Base-by-base conservation (phyloP, 179 eudicot species). In the Patellifolia procumbens region DNA sequence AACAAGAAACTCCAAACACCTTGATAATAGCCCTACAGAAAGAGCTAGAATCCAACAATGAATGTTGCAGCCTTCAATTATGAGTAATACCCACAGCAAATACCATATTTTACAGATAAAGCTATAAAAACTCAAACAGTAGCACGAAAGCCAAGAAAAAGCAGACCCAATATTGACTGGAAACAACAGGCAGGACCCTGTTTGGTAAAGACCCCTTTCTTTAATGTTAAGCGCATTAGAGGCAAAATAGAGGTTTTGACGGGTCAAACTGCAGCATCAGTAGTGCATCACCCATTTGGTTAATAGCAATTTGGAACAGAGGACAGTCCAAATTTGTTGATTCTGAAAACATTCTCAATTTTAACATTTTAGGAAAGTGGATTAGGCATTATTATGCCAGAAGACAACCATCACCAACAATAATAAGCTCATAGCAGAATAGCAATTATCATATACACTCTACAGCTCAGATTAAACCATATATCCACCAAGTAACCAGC, bases 81-180 rank as follows among this genome's bases (percentile, higher is more conserved):
- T 20, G n/a, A 31, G 5, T 51, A 19, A 42, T 29, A 58, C 29
- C 51, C 22, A 61, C 34, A 19, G 28, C 49, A 20, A 45, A 53
- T 15, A 71, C 35, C 10, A 62, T 53, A 42, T 20, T n/a, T 61
- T 56, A 6, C 65, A 77, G 59, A 29, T 66, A 63, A 39, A 3
- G 68, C 5, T 12, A 42, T 52, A 53, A 66, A 31, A 48, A 51
- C 59, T 24, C 17, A 45, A 71, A 64, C 0, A 37, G 2, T 34
- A 34, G 55, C 37, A 39, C 45, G 7, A 51, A 29, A 32, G 48
- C 8, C 52, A 74, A 37, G 68, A 72, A 61, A 74, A n/a, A 24
- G 59, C 49, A 39, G 72, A 70, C 37, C 2, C 22, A 16, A 75
- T 53, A 49, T 51, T 26, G 6, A 11, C 39, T 15, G 31, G 0